phyloP scores from a whole-genome alignment of 2,329 filamentous ascomycete genomes.

The Stagonosporopsis tanaceti region DNA sequence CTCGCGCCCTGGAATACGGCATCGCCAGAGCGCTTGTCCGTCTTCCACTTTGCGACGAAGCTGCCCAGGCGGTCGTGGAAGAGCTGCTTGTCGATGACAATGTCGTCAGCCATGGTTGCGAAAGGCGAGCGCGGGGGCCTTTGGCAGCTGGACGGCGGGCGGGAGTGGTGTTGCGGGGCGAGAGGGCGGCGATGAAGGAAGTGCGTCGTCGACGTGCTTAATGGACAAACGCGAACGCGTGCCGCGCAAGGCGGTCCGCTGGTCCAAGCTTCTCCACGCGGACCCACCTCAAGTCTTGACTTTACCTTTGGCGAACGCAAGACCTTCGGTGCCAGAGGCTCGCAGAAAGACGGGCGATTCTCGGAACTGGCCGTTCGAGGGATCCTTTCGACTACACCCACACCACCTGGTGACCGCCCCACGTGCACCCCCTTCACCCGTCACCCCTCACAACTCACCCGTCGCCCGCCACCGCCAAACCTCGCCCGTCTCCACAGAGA shows the following conservation, averaged over 20 bases:
- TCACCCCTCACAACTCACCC: too few species aligned
- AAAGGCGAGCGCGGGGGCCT: conserved; percentile 33
- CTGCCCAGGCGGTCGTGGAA: conserved; percentile 93
- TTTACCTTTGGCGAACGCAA: background rate
- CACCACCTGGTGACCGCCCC: background rate
- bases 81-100: conserved; percentile 91
- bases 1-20: conserved; percentile 83
- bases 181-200: conserved; percentile 29
- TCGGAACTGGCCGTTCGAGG: too few species aligned
- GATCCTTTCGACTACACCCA: too few species aligned
- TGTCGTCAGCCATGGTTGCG: conserved; percentile 68
- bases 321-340: too few species aligned
- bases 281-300: conserved; percentile 3
- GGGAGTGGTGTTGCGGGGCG: conserved; percentile 21
- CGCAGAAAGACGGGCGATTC: too few species aligned
- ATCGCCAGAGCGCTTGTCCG: conserved; percentile 89
- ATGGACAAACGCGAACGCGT: conserved; percentile 20
- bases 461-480: too few species aligned
- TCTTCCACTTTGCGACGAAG: conserved; percentile 92
- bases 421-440: conserved; percentile 19
- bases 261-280: conserved; percentile 13
- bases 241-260: conserved; percentile 11
- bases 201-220: conserved; percentile 4
- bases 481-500: too few species aligned
- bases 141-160: conserved; percentile 23